Conservation (phyloP, 208 protist genomes). For the Herpetomonas tarakana region DNA sequence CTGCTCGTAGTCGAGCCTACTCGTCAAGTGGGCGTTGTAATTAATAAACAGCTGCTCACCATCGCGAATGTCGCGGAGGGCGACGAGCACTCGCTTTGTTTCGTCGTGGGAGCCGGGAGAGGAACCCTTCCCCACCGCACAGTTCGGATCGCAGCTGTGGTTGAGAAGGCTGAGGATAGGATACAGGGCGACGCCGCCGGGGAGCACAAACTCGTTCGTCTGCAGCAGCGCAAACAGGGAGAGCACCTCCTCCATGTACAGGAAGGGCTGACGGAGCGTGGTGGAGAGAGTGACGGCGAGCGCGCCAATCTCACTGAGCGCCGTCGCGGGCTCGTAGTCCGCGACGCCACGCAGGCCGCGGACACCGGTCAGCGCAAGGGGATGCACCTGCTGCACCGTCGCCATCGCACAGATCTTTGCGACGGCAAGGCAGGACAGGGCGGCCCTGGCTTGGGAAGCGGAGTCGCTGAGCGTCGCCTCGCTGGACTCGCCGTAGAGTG, state of each 20-base stretch:
- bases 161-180: slow-evolving; percentile 71
- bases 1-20: slow-evolving; percentile 63
- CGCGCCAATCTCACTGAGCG: slow-evolving; percentile 69
- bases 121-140: slow-evolving; percentile 28
- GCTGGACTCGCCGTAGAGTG: slow-evolving; percentile 13
- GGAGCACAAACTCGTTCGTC: slow-evolving; percentile 79
- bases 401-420: slow-evolving; percentile 79
- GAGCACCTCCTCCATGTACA: slow-evolving; percentile 86
- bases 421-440: slow-evolving; percentile 69
- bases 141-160: slow-evolving; percentile 89
- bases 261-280: slow-evolving; percentile 62
- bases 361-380: slow-evolving; percentile 55
- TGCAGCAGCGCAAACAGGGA: slow-evolving; percentile 83
- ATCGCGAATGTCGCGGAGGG: slow-evolving; percentile 64
- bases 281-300: slow-evolving; percentile 59
- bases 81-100: slow-evolving; percentile 31
- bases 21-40: slow-evolving; percentile 76
- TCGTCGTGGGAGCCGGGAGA: background rate
- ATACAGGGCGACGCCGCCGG: slow-evolving; percentile 63
- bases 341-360: slow-evolving; percentile 50
- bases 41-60: slow-evolving; percentile 88
- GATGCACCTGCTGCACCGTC: slow-evolving; percentile 70
- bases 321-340: slow-evolving; percentile 73
- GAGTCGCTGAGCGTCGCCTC: slow-evolving; percentile 12
- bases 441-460: slow-evolving; percentile 44